Evolutionary conservation across 108 stramenopile genomes (phyloP).

Genomic region (Chaetoceros tenuissimus): DNA sequence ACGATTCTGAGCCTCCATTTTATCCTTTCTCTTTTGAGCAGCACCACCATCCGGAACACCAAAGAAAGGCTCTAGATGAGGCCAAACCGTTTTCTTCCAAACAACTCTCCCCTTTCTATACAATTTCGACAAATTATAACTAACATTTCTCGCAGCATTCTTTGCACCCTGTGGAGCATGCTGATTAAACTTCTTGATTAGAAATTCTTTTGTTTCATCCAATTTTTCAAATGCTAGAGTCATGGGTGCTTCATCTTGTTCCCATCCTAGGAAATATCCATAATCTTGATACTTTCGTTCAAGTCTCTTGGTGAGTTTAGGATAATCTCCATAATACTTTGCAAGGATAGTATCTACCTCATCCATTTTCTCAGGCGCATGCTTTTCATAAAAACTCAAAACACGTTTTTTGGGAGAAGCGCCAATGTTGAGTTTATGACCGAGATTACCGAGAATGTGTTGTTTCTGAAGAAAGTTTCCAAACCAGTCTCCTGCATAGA

Average conservation of each 20-base stretch:
- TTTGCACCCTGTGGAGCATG: slow-evolving; percentile 67
- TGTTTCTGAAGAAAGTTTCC: slow-evolving; percentile 42
- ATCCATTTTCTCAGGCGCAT: slow-evolving; percentile 70
- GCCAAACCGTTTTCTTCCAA: slow-evolving; percentile 77
- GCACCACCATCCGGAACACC: slow-evolving; percentile 67
- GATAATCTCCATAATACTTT: slow-evolving; percentile 88
- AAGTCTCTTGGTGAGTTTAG: slow-evolving; percentile 68
- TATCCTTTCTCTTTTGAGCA: slow-evolving; percentile 74
- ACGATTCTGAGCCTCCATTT: slow-evolving; percentile 44
- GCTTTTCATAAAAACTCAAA: slow-evolving; percentile 85
- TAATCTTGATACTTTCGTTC: slow-evolving; percentile 89
- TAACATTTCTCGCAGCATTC: slow-evolving; percentile 66
- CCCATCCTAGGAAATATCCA: slow-evolving; percentile 87
- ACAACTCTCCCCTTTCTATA: slow-evolving; percentile 54
- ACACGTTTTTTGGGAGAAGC: slow-evolving; percentile 74
- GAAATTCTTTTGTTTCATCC: slow-evolving; percentile 40
- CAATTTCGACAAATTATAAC: slow-evolving; percentile 57
- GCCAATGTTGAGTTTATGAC: slow-evolving; percentile 72
- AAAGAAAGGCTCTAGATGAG: slow-evolving; percentile 70
- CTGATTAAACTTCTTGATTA: slow-evolving; percentile 44
- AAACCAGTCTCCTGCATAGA: slow-evolving; percentile 62
- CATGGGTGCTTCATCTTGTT: slow-evolving; percentile 79
- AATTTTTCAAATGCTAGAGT: slow-evolving; percentile 57
- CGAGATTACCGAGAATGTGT: slow-evolving; percentile 54
- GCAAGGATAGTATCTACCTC: slow-evolving; percentile 65